These are phyloP conservation scores for Caloboletus firmus DNA, from an alignment of 1,284 basidiomycete species.

Conservation along the genomic window DNA sequence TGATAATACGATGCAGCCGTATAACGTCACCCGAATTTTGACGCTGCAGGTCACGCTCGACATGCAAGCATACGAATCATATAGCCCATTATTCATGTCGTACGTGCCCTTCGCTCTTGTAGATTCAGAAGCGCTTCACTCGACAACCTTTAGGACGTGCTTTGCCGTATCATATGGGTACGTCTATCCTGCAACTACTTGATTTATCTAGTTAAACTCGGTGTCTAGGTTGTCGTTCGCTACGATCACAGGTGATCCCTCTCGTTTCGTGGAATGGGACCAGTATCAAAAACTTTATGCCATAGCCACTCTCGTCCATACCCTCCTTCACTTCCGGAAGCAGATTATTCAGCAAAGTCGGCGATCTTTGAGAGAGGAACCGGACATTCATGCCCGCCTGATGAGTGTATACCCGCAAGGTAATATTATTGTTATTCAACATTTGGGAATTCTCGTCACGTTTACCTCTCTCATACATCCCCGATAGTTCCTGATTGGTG, in stretches of 20 bases:
- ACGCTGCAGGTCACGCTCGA: conserved; percentile 51
- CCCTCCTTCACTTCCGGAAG: conserved; percentile 63
- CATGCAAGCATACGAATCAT: conserved; percentile 52
- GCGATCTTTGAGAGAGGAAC: conserved; percentile 53
- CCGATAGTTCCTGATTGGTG: conserved; percentile 36
- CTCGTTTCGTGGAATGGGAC: neutral
- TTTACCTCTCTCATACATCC: neutral
- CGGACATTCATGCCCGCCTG: conserved; percentile 67
- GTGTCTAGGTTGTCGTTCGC: conserved; percentile 52
- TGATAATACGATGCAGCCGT: conserved; percentile 51
- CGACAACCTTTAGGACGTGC: conserved; percentile 36
- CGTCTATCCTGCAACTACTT: neutral
- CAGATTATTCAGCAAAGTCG: conserved; percentile 53
- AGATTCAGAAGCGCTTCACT: neutral
- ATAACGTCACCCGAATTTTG: conserved; percentile 62
- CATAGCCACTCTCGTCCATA: conserved; percentile 61
- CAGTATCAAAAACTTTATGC: neutral
- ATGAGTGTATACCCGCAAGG: conserved; percentile 65
- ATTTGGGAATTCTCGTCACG: neutral
- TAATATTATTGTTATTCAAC: conserved; percentile 1
- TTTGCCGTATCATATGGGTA: conserved; percentile 55
- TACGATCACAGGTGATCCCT: conserved; percentile 46
- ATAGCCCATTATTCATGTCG: conserved; percentile 72
- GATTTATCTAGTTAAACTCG: neutral
- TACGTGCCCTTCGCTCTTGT: conserved; percentile 9